Evolutionary conservation across 306 rosid genomes (phyloP).

Genomic region (Corylus heterophylla): DNA sequence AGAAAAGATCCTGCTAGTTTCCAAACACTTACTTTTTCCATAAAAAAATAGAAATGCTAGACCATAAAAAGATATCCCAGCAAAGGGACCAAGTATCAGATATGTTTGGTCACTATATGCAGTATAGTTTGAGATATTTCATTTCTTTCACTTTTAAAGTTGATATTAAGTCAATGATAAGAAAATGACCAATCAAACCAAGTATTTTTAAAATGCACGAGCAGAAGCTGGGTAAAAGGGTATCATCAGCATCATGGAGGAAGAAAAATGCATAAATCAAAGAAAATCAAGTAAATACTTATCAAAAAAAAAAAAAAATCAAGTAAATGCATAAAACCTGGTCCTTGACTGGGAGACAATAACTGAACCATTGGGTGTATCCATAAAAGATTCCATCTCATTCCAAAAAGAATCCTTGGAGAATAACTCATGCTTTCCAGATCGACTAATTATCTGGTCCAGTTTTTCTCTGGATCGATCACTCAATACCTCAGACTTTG

Average conservation of each 20-base stretch:
- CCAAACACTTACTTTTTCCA: not conserved
- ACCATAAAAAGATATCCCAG: not conserved
- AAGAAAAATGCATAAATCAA: constrained; percentile 4
- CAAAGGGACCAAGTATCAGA: constrained; percentile 9
- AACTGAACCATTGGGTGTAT: constrained; percentile 53
- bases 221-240: constrained; percentile 1
- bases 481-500: constrained; percentile 28
- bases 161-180: not conserved
- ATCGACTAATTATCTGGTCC: constrained; percentile 21
- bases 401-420: constrained; percentile 63
- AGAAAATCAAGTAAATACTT: constrained; percentile 1
- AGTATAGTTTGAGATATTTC: not conserved
- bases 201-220: not conserved
- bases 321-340: constrained; percentile 54
- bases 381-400: constrained; percentile 60
- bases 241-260: constrained; percentile 12
- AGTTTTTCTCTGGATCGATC: constrained; percentile 30
- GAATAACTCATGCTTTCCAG: constrained; percentile 47
- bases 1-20: not conserved
- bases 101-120: constrained; percentile 18
- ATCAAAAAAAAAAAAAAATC: not conserved
- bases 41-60: not conserved
- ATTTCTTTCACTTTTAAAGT: constrained; percentile 3
- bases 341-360: constrained; percentile 60
- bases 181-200: not conserved